Evolutionary conservation across 2,329 filamentous ascomycete species (phyloP).

Genomic region (Stemphylium lycopersici): DNA sequence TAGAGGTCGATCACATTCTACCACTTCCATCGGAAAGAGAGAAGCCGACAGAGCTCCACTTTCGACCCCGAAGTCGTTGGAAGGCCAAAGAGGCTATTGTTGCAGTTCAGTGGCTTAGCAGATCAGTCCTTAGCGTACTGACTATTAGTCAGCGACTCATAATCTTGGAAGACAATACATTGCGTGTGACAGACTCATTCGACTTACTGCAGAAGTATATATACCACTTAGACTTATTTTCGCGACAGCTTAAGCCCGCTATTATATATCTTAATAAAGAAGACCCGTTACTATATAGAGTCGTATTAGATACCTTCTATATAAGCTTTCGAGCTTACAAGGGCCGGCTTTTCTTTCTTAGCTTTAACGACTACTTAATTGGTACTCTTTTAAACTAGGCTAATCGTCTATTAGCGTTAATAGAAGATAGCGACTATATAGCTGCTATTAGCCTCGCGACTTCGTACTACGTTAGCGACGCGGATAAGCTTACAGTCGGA

Average conservation of each 20-base stretch:
- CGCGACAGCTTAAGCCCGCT: slow-evolving; percentile 78
- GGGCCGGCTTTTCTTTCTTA: slow-evolving; percentile 86
- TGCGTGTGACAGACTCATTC: slow-evolving; percentile 93
- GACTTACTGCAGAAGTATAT: slow-evolving; percentile 92
- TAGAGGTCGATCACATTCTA: slow-evolving; percentile 76
- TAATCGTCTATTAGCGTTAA: slow-evolving; percentile 87
- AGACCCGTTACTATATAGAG: slow-evolving; percentile 88
- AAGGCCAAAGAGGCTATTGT: slow-evolving; percentile 94
- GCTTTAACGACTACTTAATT: slow-evolving; percentile 89
- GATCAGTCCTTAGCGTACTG: slow-evolving; percentile 87
- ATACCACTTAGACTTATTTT: slow-evolving; percentile 90
- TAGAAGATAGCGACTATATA: slow-evolving; percentile 97
- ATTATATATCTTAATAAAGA: slow-evolving; percentile 90
- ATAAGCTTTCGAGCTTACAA: slow-evolving; percentile 98
- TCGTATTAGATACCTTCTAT: slow-evolving; percentile 94
- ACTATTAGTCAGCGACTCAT: slow-evolving; percentile 94
- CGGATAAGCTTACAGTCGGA: slow-evolving; percentile 93
- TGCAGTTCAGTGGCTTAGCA: slow-evolving; percentile 93
- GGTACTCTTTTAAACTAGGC: slow-evolving; percentile 97
- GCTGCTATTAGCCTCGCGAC: slow-evolving; percentile 88
- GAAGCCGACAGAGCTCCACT: slow-evolving; percentile 78
- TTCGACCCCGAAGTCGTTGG: slow-evolving; percentile 85
- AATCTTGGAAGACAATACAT: slow-evolving; percentile 82
- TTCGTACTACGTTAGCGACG: slow-evolving; percentile 86
- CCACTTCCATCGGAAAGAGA: slow-evolving; percentile 71